A percentile compares a stretch with the other conserved stretches of the same genome.
Conservation (phyloP, 75 land plant genomes). For the Azolla pinnata region DNA sequence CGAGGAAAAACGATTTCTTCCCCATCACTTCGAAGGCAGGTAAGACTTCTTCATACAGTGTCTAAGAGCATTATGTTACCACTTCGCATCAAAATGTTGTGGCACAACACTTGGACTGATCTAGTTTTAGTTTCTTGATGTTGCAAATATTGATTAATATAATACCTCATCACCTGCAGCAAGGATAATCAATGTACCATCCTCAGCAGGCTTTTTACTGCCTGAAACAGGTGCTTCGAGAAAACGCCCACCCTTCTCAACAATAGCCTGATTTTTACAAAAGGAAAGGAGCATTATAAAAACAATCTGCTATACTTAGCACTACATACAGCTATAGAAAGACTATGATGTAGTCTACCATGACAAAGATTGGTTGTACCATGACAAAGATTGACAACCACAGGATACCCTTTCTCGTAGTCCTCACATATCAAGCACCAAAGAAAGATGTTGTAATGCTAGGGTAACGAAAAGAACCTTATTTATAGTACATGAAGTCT, state of each 20-base stretch:
- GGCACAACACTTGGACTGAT: neutral
- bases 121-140: neutral
- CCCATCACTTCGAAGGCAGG: conserved; percentile 80
- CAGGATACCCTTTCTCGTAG: no score
- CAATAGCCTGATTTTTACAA: conserved; percentile 87
- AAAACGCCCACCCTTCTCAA: conserved; percentile 62
- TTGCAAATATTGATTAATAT: neutral
- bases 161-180: conserved; percentile 89
- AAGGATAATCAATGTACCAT: conserved; percentile 79
- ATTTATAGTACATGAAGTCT: conserved; percentile 58
- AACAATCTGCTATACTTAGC: no score
- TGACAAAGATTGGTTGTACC: no score
- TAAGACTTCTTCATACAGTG: conserved; percentile 51
- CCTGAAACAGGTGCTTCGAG: conserved; percentile 98
- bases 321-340: no score
- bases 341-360: no score
- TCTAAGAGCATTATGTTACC: no score
- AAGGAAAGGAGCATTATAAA: no score
- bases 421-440: neutral
- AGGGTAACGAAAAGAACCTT: conserved; percentile 37
- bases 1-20: conserved; percentile 81
- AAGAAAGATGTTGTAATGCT: neutral
- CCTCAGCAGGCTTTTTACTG: conserved; percentile 95
- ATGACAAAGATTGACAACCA: no score
- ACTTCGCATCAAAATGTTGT: no score